Conservation (phyloP, 1,284 basidiomycete species). For the Ganoderma lucidum region DNA sequence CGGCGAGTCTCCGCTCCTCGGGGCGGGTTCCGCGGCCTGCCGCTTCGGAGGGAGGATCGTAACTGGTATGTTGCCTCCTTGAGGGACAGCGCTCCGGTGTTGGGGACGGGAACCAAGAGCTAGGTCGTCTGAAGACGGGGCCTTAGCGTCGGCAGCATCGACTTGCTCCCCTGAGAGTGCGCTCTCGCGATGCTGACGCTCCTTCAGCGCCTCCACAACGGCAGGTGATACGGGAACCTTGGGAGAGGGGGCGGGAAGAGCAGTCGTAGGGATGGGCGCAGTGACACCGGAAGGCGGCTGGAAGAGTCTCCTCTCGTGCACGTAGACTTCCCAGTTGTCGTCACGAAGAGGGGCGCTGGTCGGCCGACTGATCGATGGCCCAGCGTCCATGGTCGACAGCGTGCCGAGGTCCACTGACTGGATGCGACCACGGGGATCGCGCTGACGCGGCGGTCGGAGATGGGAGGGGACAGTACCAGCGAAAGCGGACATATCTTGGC, state of each 20-base stretch:
- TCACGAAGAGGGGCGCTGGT: conserved; percentile 75
- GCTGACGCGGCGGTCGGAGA: conserved; percentile 69
- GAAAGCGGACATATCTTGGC: conserved; percentile 64
- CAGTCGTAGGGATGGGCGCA: conserved; percentile 71
- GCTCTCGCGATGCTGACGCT: conserved; percentile 73
- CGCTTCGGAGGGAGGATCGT: conserved; percentile 74
- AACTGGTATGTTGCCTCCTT: conserved; percentile 58
- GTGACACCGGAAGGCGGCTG: conserved; percentile 84
- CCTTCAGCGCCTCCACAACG: conserved; percentile 74
- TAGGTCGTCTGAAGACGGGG: conserved; percentile 35
- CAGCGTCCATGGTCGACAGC: conserved; percentile 52
- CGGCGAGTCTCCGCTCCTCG: conserved; percentile 45
- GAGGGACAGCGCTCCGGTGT: conserved; percentile 46
- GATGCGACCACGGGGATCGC: conserved; percentile 69
- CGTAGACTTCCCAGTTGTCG: conserved; percentile 79
- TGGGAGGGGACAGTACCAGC: conserved; percentile 58
- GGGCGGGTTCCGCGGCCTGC: conserved; percentile 40
- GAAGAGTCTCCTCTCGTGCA: conserved; percentile 80
- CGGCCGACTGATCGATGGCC: conserved; percentile 68
- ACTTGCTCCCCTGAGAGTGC: conserved; percentile 46
- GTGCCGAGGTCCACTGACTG: conserved; percentile 78
- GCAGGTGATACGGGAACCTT: conserved; percentile 69
- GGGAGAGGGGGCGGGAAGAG: conserved; percentile 48
- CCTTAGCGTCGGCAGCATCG: conserved; percentile 11
- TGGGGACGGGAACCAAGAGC: conserved; percentile 38